Percentiles rank a stretch among this genome's conserved stretches.
These are phyloP conservation scores for Huntiella savannae DNA, from an alignment of 2,329 filamentous ascomycete genomes.

Conservation along the genomic window DNA sequence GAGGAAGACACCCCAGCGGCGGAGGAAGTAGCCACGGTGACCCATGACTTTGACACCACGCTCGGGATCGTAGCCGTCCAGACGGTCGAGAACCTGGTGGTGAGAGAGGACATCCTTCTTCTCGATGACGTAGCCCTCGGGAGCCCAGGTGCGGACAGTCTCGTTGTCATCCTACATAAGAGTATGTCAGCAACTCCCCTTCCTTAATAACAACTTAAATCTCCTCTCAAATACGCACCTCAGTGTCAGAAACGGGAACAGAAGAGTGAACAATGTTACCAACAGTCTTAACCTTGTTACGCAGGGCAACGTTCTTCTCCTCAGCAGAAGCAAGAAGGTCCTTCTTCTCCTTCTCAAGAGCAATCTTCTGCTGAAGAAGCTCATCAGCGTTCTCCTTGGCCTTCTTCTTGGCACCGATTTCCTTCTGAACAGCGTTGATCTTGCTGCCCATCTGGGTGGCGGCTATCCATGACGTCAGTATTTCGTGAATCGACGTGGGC, in stretches of 20 bases:
- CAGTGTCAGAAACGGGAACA: constrained; percentile 65
- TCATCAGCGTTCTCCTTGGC: constrained; percentile 76
- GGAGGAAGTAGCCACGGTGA: constrained; percentile 84
- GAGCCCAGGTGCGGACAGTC: constrained; percentile 59
- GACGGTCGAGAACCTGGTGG: constrained; percentile 74
- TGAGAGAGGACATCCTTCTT: constrained; percentile 71
- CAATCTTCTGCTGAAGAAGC: constrained; percentile 57
- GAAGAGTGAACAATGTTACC: constrained; percentile 59
- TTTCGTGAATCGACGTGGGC: background rate
- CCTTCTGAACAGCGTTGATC: constrained; percentile 79
- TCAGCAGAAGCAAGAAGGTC: constrained; percentile 52
- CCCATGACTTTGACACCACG: constrained; percentile 87
- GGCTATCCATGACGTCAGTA: constrained; percentile 14
- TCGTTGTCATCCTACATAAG: constrained; percentile 52
- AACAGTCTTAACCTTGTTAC: constrained; percentile 63
- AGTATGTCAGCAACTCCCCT: background rate
- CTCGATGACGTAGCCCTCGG: constrained; percentile 52
- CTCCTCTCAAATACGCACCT: constrained; percentile 28
- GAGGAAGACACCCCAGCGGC: constrained; percentile 72
- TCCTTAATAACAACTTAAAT: background rate
- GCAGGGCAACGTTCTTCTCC: constrained; percentile 55
- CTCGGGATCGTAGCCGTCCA: constrained; percentile 86
- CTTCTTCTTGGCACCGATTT: constrained; percentile 86
- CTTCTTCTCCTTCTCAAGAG: constrained; percentile 68
- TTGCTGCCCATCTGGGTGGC: constrained; percentile 63